These are phyloP conservation scores for Capsella bursapastoris DNA, from an alignment of 345 rosid species.

Conservation along the genomic window DNA sequence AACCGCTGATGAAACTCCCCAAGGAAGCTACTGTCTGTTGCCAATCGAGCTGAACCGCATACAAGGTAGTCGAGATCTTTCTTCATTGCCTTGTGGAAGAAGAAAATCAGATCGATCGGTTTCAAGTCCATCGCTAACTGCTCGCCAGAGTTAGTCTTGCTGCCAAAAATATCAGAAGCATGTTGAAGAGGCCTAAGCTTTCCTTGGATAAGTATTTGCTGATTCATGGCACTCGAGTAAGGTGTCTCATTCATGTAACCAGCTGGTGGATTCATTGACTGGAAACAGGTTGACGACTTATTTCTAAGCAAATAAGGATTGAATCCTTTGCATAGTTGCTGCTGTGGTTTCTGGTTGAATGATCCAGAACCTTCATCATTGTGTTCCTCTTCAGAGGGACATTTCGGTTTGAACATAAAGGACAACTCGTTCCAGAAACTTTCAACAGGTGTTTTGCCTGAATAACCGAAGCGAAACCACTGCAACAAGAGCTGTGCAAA, in stretches of 20 bases:
- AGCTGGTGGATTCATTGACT: constrained; percentile 32
- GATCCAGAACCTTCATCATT: constrained; percentile 47
- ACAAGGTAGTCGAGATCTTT: constrained; percentile 75
- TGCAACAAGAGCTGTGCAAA: constrained; percentile 60
- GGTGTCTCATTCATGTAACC: constrained; percentile 44
- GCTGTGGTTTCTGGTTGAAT: constrained; percentile 35
- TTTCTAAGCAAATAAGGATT: constrained; percentile 31
- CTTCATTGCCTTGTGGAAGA: constrained; percentile 79
- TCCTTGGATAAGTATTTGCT: constrained; percentile 47
- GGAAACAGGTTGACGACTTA: constrained; percentile 34
- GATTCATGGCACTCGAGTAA: constrained; percentile 54
- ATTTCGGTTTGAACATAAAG: constrained; percentile 52
- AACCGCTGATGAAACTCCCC: constrained; percentile 60
- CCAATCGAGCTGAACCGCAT: constrained; percentile 54
- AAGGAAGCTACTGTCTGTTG: constrained; percentile 56
- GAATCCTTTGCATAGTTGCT: constrained; percentile 14
- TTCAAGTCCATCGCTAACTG: constrained; percentile 44
- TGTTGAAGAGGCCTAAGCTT: constrained; percentile 38
- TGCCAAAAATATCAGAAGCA: constrained; percentile 38
- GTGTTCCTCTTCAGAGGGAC: constrained; percentile 42
- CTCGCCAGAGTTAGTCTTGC: constrained; percentile 36
- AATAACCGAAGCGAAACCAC: constrained; percentile 65
- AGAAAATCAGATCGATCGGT: constrained; percentile 71
- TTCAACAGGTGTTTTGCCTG: constrained; percentile 59
- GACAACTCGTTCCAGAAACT: constrained; percentile 57